Evolutionary conservation across 1,284 basidiomycete species (phyloP).

Genomic region (Trichosporon sp.): DNA sequence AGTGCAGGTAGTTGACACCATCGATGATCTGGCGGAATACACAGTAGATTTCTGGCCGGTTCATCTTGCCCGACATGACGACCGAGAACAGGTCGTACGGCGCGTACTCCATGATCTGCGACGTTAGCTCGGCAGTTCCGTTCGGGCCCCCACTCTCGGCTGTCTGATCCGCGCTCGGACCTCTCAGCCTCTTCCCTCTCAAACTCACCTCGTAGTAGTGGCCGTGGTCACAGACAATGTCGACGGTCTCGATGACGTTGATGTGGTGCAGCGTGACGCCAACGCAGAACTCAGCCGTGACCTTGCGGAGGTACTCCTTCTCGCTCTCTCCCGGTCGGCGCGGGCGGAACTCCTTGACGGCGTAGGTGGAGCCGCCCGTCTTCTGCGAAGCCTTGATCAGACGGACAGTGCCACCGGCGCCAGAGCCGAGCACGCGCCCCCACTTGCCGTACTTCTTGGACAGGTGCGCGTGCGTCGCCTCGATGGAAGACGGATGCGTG

Average conservation of each 20-base stretch:
- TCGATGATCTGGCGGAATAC: conserved; percentile 98
- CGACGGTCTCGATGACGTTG: conserved; percentile 97
- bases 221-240: conserved; percentile 96
- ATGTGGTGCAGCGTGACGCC: conserved; percentile 90
- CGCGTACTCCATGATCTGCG: conserved; percentile 96
- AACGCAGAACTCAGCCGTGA: conserved; percentile 97
- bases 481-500: conserved; percentile 54
- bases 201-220: conserved; percentile 88
- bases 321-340: conserved; percentile 80
- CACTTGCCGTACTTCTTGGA: conserved; percentile 99
- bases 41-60: conserved; percentile 95
- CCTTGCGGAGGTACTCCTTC: conserved; percentile 98
- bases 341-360: conserved; percentile 95
- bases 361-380: conserved; percentile 75
- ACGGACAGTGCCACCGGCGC: conserved; percentile 94
- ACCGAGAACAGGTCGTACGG: conserved; percentile 97
- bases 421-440: conserved; percentile 90
- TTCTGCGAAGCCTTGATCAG: conserved; percentile 83
- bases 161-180: too few species aligned
- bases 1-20: conserved; percentile 96
- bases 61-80: conserved; percentile 99
- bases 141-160: background rate
- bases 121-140: conserved; percentile 11
- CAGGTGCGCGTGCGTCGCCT: conserved; percentile 83
- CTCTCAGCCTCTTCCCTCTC: too few species aligned